Percentiles rank a stretch among this genome's conserved stretches.
phyloP scores from a whole-genome alignment of 768 basidiomycete genomes.

The Hygrophorus pudorinus region DNA sequence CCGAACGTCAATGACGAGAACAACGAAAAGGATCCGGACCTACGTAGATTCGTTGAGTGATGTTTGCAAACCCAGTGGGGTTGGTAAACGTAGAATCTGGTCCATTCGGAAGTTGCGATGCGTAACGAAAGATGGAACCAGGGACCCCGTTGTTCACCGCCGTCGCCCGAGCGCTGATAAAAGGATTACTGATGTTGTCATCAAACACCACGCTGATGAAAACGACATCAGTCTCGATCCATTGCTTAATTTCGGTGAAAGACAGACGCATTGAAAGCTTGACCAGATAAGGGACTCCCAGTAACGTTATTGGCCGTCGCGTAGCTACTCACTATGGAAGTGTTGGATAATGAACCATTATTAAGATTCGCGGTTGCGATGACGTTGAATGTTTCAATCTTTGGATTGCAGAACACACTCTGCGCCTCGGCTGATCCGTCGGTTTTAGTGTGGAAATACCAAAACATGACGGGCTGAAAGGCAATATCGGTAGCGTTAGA shows the following conservation, averaged over 20 bases:
- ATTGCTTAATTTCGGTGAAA: not conserved
- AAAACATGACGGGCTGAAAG: constrained; percentile 56
- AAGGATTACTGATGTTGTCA: constrained; percentile 23
- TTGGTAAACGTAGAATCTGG: constrained; percentile 35
- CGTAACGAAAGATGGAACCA: constrained; percentile 48
- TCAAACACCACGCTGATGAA: constrained; percentile 15
- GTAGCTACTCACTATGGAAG: constrained; percentile 21
- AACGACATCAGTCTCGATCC: not conserved
- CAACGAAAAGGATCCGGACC: constrained; percentile 8
- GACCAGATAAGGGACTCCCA: constrained; percentile 31
- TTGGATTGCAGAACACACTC: constrained; percentile 50
- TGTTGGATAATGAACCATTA: constrained; percentile 29
- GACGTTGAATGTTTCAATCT: constrained; percentile 34
- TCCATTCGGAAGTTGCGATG: constrained; percentile 31
- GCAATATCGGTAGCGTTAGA: constrained; percentile 19
- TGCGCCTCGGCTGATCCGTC: constrained; percentile 28
- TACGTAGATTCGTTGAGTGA: constrained; percentile 44
- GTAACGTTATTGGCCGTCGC: constrained; percentile 41
- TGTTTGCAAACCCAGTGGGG: constrained; percentile 40
- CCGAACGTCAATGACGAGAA: not conserved
- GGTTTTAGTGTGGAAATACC: constrained; percentile 32
- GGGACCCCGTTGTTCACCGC: constrained; percentile 45
- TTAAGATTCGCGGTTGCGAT: constrained; percentile 32
- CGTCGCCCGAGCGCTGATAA: constrained; percentile 40
- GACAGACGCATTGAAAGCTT: constrained; percentile 50